A percentile compares a stretch with the other conserved stretches of the same genome.
These are phyloP conservation scores for Blastocystis sp. DNA, from an alignment of 352 stramenopile species.

Conservation along the genomic window DNA sequence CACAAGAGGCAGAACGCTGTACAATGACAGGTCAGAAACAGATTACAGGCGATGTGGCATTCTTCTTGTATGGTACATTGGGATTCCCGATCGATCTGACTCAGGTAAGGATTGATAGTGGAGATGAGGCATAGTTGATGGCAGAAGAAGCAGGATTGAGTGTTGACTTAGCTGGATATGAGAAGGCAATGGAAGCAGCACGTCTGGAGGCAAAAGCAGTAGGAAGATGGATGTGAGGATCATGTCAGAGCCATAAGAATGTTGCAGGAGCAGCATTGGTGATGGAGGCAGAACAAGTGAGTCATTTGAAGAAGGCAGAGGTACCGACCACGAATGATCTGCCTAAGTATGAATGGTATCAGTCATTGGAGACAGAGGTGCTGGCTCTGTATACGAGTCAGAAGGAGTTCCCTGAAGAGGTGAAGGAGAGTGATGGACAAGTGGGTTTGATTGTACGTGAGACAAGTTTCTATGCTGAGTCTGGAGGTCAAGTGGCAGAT, in stretches of 20 bases:
- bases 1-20: slow-evolving; percentile 72
- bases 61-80: slow-evolving; percentile 97
- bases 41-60: slow-evolving; percentile 82
- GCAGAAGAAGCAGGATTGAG: slow-evolving; percentile 74
- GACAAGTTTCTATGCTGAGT: slow-evolving; percentile 93
- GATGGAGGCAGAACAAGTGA: slow-evolving; percentile 87
- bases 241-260: slow-evolving; percentile 62
- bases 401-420: slow-evolving; percentile 73
- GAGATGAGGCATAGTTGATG: slow-evolving; percentile 73
- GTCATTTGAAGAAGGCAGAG: slow-evolving; percentile 73
- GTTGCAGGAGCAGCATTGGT: slow-evolving; percentile 72
- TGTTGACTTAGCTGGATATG: slow-evolving; percentile 81
- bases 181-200: slow-evolving; percentile 72
- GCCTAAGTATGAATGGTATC: slow-evolving; percentile 81
- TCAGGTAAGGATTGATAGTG: slow-evolving; percentile 65
- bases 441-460: slow-evolving; percentile 91
- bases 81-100: slow-evolving; percentile 97
- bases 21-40: slow-evolving; percentile 65
- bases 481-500: slow-evolving; percentile 90
- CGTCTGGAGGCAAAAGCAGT: slow-evolving; percentile 81
- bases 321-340: slow-evolving; percentile 82
- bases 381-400: slow-evolving; percentile 80
- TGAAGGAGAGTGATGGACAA: slow-evolving; percentile 69
- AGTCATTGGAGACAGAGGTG: slow-evolving; percentile 70
- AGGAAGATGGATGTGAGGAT: slow-evolving; percentile 66